A percentile compares a stretch with the other conserved stretches of the same genome.
These are phyloP conservation scores for Samsoniella hepiali DNA, from an alignment of 2,329 filamentous ascomycete species.

Conservation along the genomic window DNA sequence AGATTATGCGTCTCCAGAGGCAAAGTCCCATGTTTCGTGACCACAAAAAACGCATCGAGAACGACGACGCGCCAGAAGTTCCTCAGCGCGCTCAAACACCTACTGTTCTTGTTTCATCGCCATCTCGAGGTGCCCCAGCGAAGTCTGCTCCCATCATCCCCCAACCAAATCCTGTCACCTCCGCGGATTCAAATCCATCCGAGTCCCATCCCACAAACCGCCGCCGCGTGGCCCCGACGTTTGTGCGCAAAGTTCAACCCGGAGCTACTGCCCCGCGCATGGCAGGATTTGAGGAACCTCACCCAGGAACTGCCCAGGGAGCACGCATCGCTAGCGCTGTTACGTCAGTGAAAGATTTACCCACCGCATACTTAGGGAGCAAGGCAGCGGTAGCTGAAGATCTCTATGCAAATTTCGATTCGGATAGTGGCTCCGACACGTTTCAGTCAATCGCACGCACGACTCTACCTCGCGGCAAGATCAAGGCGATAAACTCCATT, in stretches of 20 bases:
- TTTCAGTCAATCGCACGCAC: background rate
- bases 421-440: constrained; percentile 3
- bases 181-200: background rate
- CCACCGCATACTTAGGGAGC: constrained; percentile 35
- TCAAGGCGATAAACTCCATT: constrained; percentile 40
- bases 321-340: background rate
- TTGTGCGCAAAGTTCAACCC: constrained; percentile 24
- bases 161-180: background rate
- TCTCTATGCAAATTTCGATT: background rate
- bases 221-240: constrained; percentile 28
- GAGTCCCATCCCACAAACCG: constrained; percentile 23
- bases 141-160: background rate
- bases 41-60: background rate
- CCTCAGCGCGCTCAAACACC: background rate
- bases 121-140: background rate
- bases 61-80: background rate
- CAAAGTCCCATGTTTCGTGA: constrained; percentile 48
- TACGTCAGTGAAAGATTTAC: constrained; percentile 18
- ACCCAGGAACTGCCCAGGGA: background rate
- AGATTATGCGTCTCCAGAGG: constrained; percentile 54
- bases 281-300: constrained; percentile 11
- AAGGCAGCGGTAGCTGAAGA: constrained; percentile 27
- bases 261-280: constrained; percentile 17
- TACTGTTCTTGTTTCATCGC: background rate
- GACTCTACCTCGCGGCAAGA: constrained; percentile 40